phyloP scores from a whole-genome alignment of 164 flowering plant species.

The grape (Vitis vinifera) region ASM3070453v1 NC_081816.1:12083501-12084000 shows the following conservation, averaged over 20 bases:
- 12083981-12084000: slow-evolving; percentile 93
- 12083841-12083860: slow-evolving; percentile 71
- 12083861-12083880: slow-evolving; percentile 97
- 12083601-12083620: not conserved
- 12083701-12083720: slow-evolving; percentile 82
- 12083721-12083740: slow-evolving; percentile 76
- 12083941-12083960: slow-evolving; percentile 95
- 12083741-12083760: slow-evolving; percentile 98
- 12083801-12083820: slow-evolving; percentile 75
- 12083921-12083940: slow-evolving; percentile 94
- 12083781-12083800: slow-evolving; percentile 79
- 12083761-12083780: slow-evolving; percentile 87
- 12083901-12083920: slow-evolving; percentile 68
- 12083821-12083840: slow-evolving; percentile 71
- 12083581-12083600: too few relatives aligned
- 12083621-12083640: not conserved
- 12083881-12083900: slow-evolving; percentile 94
- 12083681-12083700: slow-evolving; percentile 98
- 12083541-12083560: too few relatives aligned
- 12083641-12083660: slow-evolving; percentile 48
- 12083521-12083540: too few relatives aligned
- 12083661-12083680: slow-evolving; percentile 86
- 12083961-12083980: slow-evolving; percentile 97
- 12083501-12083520: too few relatives aligned
- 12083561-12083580: too few relatives aligned